A percentile compares a stretch with the other conserved stretches of the same genome.
These are phyloP conservation scores for Taxawa tesnikishii DNA, from an alignment of 2,329 filamentous ascomycete genomes.

Conservation along the genomic window DNA sequence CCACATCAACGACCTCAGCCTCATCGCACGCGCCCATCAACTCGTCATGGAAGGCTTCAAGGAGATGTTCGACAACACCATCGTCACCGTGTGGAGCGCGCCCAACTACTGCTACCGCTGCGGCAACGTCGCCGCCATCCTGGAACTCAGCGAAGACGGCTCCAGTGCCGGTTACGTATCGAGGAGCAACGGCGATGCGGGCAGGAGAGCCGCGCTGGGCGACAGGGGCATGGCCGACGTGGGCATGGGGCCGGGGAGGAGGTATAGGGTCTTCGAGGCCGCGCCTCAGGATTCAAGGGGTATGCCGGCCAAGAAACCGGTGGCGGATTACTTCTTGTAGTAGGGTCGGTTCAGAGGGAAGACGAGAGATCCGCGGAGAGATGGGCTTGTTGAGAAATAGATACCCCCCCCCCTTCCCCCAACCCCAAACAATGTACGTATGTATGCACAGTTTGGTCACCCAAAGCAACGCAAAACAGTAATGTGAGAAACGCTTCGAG, in stretches of 20 bases:
- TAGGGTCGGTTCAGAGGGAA: too few relatives aligned
- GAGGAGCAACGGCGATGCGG: slow-evolving; percentile 54
- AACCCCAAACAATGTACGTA: too few relatives aligned
- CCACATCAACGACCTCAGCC: slow-evolving; percentile 77
- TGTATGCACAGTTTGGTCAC: too few relatives aligned
- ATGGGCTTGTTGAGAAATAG: too few relatives aligned
- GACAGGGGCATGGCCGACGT: slow-evolving; percentile 29
- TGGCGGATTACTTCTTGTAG: slow-evolving; percentile 86
- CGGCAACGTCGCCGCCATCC: slow-evolving; percentile 65
- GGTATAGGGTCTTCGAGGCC: slow-evolving; percentile 92
- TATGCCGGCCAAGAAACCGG: slow-evolving; percentile 98
- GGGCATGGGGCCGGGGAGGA: slow-evolving; percentile 60
- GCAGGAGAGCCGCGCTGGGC: slow-evolving; percentile 28
- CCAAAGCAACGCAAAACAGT: too few relatives aligned
- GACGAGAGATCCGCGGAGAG: too few relatives aligned
- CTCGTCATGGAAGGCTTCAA: slow-evolving; percentile 99
- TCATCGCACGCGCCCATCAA: slow-evolving; percentile 91
- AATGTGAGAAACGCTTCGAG: too few relatives aligned
- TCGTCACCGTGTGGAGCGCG: slow-evolving; percentile 94
- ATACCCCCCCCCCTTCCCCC: too few relatives aligned
- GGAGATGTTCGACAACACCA: slow-evolving; percentile 93
- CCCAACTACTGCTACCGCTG: slow-evolving; percentile 55
- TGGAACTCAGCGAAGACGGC: slow-evolving; percentile 83
- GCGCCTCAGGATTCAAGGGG: slow-evolving; percentile 90
- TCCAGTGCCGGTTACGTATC: slow-evolving; percentile 34